Base-by-base conservation (phyloP, 208 protist species). In the Acanthamoeba quina region DNA sequence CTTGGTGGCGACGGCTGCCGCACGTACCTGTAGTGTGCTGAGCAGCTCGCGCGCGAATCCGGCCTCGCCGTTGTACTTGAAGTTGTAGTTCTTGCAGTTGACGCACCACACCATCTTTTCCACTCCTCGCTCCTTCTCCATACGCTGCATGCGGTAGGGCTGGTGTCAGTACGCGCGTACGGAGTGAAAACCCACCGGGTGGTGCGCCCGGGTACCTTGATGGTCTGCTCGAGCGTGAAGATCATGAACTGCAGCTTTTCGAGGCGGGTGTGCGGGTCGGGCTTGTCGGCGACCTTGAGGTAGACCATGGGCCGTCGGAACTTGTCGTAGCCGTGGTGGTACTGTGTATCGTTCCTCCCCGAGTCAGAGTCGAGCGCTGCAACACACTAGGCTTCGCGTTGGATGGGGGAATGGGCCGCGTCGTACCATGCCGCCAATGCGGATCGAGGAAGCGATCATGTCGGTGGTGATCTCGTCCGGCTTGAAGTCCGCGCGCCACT, bases 71-170 rank as follows among this genome's bases (percentile, higher is more conserved):
- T 91, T 91, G 47, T 91, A 74, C 47, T 91, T 91, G 37, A 74
- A 72, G 37, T 74, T 91, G 85, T 91, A 91, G 54, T 74, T 74
- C 21, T 91, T 66, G 26, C 85, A 91, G 62, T 66, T 74, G 37
- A 91, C 85, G 37, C 54, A 91, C 85, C 85, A 91, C 19, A 91
- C 62, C 85, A 91, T 91, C 85, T 91, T 91, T 60, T 91, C 85
- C 31, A 91, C 85, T 68, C 85, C 85, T 56, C 62, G 54, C 85
- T 91, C 85, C 62, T 91, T 74, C 60, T 91, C 85, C 85, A 91
- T 91, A 2, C 62, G 85, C 85, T 91, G 54, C 41, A 24, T 11
- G 15, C 7, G 5, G 17, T 24, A 85, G 37, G 11, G 3, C 21
- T 66, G 6, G 5, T 41, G 24, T 19, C 24, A 54, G 29, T 54